Conservation (phyloP, 1,284 basidiomycete species). For the Lentinula novae-zelandiae region DNA sequence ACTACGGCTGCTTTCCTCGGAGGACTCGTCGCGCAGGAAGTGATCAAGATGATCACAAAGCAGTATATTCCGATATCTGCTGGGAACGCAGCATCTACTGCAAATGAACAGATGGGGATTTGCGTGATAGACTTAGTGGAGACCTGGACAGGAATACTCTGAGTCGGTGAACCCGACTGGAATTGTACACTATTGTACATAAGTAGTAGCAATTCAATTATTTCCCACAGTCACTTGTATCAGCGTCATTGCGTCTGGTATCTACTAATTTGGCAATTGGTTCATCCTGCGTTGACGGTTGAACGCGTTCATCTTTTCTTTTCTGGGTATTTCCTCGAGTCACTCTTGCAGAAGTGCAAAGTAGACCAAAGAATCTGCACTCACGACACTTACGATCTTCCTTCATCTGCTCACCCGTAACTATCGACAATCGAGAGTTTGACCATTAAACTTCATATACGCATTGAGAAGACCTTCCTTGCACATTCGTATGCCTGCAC, state of each 20-base stretch:
- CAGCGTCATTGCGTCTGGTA: not conserved
- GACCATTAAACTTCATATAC: too few relatives aligned
- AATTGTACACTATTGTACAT: too few relatives aligned
- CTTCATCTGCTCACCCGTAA: not conserved
- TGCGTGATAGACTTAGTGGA: slow-evolving; percentile 87
- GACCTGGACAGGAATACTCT: slow-evolving; percentile 58
- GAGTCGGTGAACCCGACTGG: not conserved
- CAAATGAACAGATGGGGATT: slow-evolving; percentile 49
- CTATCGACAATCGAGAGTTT: not conserved
- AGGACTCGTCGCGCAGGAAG: slow-evolving; percentile 94
- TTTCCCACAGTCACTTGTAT: not conserved
- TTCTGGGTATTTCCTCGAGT: not conserved
- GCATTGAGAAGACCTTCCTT: not conserved
- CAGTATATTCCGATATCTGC: slow-evolving; percentile 86
- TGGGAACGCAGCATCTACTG: not conserved
- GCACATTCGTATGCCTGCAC: slow-evolving; percentile 39
- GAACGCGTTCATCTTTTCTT: not conserved
- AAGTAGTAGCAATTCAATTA: not conserved
- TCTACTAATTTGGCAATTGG: not conserved
- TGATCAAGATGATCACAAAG: slow-evolving; percentile 95
- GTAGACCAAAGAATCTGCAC: not conserved
- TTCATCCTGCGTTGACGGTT: not conserved
- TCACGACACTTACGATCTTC: not conserved
- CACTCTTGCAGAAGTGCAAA: too few relatives aligned
- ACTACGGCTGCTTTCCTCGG: slow-evolving; percentile 93